Evolutionary conservation across 306 rosid species (phyloP).

Genomic region (Dryas alaskensis): DNA sequence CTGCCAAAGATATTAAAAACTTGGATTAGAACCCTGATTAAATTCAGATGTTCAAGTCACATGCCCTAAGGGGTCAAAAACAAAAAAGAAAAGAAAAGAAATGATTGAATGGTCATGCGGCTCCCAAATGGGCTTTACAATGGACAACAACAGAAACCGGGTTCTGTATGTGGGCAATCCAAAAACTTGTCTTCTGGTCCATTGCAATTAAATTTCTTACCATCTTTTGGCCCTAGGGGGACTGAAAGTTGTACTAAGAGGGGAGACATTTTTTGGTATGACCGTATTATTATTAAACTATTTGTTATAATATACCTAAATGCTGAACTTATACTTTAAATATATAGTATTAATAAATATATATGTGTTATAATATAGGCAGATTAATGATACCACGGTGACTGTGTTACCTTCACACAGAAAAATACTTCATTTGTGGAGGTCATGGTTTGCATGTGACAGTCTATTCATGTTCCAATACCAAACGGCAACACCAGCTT

Average conservation of each 20-base stretch:
- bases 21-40: not conserved
- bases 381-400: too few species aligned
- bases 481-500: too few species aligned
- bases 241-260: not conserved
- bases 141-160: not conserved
- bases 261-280: too few species aligned
- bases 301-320: too few species aligned
- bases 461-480: too few species aligned
- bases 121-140: not conserved
- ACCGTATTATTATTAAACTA: too few species aligned
- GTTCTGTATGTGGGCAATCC: not conserved
- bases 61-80: not conserved
- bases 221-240: not conserved
- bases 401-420: too few species aligned
- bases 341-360: too few species aligned
- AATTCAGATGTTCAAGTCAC: not conserved
- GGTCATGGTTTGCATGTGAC: not conserved
- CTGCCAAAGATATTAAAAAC: slow-evolving; percentile 35
- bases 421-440: not conserved
- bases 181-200: not conserved
- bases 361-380: too few species aligned
- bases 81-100: too few species aligned
- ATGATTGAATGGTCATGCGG: not conserved
- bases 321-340: too few species aligned
- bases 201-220: not conserved